These are phyloP conservation scores for Didymella glomerata DNA, from an alignment of 2,329 filamentous ascomycete genomes.

Conservation along the genomic window DNA sequence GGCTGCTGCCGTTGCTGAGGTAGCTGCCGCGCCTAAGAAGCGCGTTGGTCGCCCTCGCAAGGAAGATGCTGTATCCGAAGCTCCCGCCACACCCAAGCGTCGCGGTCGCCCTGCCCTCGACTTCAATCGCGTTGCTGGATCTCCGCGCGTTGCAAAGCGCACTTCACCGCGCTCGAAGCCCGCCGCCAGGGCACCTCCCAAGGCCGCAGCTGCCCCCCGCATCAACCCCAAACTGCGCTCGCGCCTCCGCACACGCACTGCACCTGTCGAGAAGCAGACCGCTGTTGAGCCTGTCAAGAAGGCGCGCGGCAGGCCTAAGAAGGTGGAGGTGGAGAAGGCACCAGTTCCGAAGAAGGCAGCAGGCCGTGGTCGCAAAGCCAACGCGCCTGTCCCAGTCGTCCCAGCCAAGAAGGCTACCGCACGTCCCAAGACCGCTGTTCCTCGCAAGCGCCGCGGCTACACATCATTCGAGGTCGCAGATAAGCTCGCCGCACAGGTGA, in stretches of 20 bases:
- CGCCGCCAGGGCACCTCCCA: slow-evolving; percentile 8
- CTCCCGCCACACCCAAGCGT: slow-evolving; percentile 20
- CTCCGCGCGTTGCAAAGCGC: slow-evolving; percentile 37
- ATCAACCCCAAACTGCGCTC: slow-evolving; percentile 34
- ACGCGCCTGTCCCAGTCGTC: slow-evolving; percentile 17
- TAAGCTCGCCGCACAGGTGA: slow-evolving; percentile 30
- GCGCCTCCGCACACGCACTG: slow-evolving; percentile 31
- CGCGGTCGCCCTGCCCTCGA: slow-evolving; percentile 24
- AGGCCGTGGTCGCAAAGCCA: slow-evolving; percentile 22
- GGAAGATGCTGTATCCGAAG: slow-evolving; percentile 6
- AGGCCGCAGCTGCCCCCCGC: slow-evolving; percentile 20
- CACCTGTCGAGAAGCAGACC: slow-evolving; percentile 24
- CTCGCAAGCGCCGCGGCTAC: slow-evolving; percentile 41
- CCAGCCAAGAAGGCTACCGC: slow-evolving; percentile 23
- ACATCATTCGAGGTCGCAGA: slow-evolving; percentile 41
- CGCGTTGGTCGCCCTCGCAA: slow-evolving; percentile 30
- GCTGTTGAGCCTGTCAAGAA: slow-evolving; percentile 26
- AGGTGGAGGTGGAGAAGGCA: slow-evolving; percentile 18
- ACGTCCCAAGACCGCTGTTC: slow-evolving; percentile 19
- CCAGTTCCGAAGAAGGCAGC: slow-evolving; percentile 22
- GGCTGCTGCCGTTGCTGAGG: slow-evolving; percentile 7
- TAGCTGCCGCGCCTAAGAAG: slow-evolving; percentile 22
- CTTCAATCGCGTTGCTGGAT: slow-evolving; percentile 29
- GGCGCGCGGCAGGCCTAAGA: slow-evolving; percentile 31
- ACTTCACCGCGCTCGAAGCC: slow-evolving; percentile 19